Conservation (phyloP, 495 filamentous ascomycete species). For the Lasiosphaeria ovina region DNA sequence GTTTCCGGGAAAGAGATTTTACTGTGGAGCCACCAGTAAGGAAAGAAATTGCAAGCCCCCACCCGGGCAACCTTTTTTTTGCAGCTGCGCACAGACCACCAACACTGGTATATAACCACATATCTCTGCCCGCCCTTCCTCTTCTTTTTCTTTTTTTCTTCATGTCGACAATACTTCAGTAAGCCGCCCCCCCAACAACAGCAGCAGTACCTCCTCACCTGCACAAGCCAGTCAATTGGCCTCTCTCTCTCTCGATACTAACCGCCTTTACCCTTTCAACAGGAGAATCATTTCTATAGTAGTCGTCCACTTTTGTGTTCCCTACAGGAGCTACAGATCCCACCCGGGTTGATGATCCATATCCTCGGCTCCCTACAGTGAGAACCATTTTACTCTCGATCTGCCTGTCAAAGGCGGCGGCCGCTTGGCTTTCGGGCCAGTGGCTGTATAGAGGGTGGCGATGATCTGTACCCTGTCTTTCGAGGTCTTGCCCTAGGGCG, state of each 20-base stretch:
- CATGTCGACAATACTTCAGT: conserved; percentile 5
- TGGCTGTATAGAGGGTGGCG: conserved; percentile 10
- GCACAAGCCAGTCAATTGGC: neutral
- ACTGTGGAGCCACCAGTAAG: too few relatives aligned
- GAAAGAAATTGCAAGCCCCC: too few relatives aligned
- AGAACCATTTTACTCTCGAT: conserved; percentile 13
- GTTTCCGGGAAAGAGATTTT: too few relatives aligned
- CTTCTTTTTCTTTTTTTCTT: conserved; percentile 5
- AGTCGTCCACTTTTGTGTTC: conserved; percentile 9
- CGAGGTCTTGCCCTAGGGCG: conserved; percentile 2
- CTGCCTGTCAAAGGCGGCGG: conserved; percentile 14
- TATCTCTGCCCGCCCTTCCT: neutral
- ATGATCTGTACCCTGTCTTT: conserved; percentile 1
- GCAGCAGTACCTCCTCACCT: neutral
- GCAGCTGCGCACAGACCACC: neutral
- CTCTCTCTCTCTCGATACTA: neutral
- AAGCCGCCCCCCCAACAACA: neutral
- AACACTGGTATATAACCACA: neutral
- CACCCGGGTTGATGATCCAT: conserved; percentile 6
- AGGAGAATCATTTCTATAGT: conserved; percentile 18
- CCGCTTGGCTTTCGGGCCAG: neutral
- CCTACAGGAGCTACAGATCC: conserved; percentile 1
- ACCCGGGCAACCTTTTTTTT: neutral
- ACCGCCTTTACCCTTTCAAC: neutral
- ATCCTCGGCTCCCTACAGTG: conserved; percentile 15